Evolutionary conservation across 2,329 filamentous ascomycete species (phyloP), one percentile per base, ranked within the genome.

Genomic region (Cytospora chrysosperma): DNA sequence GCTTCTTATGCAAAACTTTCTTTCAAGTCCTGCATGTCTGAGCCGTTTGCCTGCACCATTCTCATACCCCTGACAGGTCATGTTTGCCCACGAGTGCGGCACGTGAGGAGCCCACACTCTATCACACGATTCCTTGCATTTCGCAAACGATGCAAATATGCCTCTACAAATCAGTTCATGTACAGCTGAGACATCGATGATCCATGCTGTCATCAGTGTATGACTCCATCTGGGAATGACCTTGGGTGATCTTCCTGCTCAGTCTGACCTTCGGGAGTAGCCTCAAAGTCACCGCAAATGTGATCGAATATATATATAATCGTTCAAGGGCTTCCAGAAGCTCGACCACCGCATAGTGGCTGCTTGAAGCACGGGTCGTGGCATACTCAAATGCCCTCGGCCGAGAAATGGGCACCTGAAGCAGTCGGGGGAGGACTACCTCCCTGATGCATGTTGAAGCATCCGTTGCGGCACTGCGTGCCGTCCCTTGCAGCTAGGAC

Each of bases 11-110:
- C 55, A 55, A 56, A 30, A 13, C n/a, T 32, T 53, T 19, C 24
- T 34, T 56, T 60, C 52, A 47, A 61, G 56, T 63, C 52, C 52
- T 30, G 56, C 10, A 40, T 56, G 63, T 50, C 28, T 56, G 61
- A 47, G 43, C 56, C 51, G 27, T 63, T 55, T 37, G 56, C 51
- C 17, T 59, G 59, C 43, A 28, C 47, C 28, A n/a, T 27, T 56
- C 26, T 27, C 24, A 21, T 34, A 43, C 37, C 52, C 60, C 40
- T 49, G 37, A 60, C 37, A 32, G n/a, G 52, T n/a, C 60, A 58
- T 47, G 32, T 50, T 43, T 59, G 52, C 61, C 63, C 53, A 49
- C 30, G 47, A 43, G 32, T 40, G 27, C 37, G 28, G 47, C 52
- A 56, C 56, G 50, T 62, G 59, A 62, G 21, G n/a, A 43, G n/a